Evolutionary conservation across 225 moss, liverwort and hornwort genomes (phyloP).

Genomic region (Ulota crispa): DNA sequence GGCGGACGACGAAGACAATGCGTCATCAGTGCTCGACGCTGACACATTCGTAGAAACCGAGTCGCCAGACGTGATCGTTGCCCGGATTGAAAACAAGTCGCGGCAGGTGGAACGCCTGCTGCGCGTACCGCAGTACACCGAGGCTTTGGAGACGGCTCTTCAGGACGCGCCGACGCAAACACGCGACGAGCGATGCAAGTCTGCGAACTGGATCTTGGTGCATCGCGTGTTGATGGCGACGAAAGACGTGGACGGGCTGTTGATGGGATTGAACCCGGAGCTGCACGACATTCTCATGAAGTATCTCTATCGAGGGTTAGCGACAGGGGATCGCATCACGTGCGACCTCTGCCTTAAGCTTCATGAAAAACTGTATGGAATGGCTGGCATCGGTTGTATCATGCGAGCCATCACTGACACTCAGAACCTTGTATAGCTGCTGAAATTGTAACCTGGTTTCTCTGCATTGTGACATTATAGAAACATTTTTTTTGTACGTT

Average conservation of each 20-base stretch:
- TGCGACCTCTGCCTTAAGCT: constrained; percentile 86
- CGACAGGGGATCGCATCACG: constrained; percentile 88
- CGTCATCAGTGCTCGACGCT: constrained; percentile 53
- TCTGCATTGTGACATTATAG: constrained; percentile 6
- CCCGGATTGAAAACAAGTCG: constrained; percentile 86
- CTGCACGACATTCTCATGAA: constrained; percentile 92
- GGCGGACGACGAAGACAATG: constrained; percentile 55
- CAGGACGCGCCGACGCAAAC: constrained; percentile 83
- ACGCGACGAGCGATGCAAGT: constrained; percentile 94
- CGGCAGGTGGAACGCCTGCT: constrained; percentile 88
- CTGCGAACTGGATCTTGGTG: constrained; percentile 91
- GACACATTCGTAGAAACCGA: constrained; percentile 81
- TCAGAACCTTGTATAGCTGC: constrained; percentile 64
- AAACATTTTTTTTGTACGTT: constrained; percentile 13
- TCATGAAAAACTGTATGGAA: constrained; percentile 80
- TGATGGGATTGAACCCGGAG: constrained; percentile 73
- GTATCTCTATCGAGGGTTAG: constrained; percentile 92
- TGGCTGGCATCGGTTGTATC: constrained; percentile 91
- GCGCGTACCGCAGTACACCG: constrained; percentile 71
- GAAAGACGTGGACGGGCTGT: constrained; percentile 78
- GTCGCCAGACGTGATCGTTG: constrained; percentile 81
- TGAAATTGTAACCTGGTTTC: constrained; percentile 9
- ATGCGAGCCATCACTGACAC: constrained; percentile 93
- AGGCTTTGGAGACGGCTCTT: constrained; percentile 80
- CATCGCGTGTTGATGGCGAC: constrained; percentile 96